Conservation (phyloP, 1,284 basidiomycete species). For the Leccinum subrobustum region DNA sequence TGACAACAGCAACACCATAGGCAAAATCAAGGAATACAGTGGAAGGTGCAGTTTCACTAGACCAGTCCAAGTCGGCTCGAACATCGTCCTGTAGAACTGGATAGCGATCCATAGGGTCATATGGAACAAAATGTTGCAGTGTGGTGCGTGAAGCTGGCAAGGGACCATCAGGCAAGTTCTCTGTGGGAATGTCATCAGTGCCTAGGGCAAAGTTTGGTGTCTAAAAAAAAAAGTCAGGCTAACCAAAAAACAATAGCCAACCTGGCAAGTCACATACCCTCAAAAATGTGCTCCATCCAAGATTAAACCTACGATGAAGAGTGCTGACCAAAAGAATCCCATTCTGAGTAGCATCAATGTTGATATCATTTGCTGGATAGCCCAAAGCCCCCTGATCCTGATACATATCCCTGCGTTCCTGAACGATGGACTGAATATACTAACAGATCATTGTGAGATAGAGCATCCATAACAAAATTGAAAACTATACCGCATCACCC, state of each 20-base stretch:
- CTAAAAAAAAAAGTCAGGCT: neutral
- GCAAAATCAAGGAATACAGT: neutral
- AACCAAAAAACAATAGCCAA: neutral
- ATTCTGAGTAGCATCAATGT: neutral
- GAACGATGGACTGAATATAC: neutral
- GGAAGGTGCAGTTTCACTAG: neutral
- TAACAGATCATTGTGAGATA: neutral
- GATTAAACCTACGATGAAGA: neutral
- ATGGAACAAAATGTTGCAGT: neutral
- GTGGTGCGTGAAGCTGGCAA: neutral
- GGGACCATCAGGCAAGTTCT: neutral
- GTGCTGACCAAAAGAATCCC: neutral
- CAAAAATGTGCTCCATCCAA: neutral
- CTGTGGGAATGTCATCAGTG: neutral
- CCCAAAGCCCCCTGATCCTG: too few species aligned
- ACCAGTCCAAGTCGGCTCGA: neutral
- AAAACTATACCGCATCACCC: neutral
- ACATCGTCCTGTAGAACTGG: neutral
- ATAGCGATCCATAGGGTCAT: rapidly evolving
- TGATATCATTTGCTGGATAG: neutral
- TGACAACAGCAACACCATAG: neutral
- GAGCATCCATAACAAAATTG: neutral
- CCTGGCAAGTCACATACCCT: neutral
- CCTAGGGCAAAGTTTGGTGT: neutral
- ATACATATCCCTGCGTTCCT: neutral